phyloP scores from a whole-genome alignment of 441 rosid species.

The Monsonia emarginata region DNA sequence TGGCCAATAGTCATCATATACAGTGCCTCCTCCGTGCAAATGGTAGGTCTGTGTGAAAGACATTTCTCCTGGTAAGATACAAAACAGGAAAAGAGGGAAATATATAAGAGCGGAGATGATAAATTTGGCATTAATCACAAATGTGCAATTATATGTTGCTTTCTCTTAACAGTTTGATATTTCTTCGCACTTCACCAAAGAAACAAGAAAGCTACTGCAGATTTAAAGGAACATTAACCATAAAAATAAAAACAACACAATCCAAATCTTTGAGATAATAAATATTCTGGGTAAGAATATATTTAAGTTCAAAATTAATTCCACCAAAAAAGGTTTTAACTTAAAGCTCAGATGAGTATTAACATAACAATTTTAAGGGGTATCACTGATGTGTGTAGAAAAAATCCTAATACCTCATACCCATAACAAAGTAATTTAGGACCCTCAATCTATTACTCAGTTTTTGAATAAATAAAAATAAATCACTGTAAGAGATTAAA shows the following conservation, averaged over 20 bases:
- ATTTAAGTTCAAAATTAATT: neutral
- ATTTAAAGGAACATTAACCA: neutral
- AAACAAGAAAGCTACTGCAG: neutral
- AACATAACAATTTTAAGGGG: neutral
- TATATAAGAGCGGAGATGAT: neutral
- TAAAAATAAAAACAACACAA: too few species aligned
- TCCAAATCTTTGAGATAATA: neutral
- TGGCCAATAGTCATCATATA: conserved; percentile 28
- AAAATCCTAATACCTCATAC: too few species aligned
- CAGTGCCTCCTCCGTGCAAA: conserved; percentile 39
- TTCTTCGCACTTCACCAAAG: neutral
- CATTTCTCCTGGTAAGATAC: conserved; percentile 30
- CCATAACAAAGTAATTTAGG: too few species aligned
- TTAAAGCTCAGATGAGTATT: neutral
- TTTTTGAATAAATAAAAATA: neutral
- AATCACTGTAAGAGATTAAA: neutral
- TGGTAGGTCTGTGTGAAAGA: conserved; percentile 34
- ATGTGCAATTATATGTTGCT: neutral
- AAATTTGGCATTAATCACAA: neutral
- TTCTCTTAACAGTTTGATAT: neutral
- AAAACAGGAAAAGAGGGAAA: neutral
- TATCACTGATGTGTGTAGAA: too few species aligned
- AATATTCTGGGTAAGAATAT: too few species aligned
- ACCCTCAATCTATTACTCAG: too few species aligned
- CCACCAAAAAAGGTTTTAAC: neutral